Conservation (phyloP, 2,329 filamentous ascomycete species). For the Colletotrichum gigasporum region DNA sequence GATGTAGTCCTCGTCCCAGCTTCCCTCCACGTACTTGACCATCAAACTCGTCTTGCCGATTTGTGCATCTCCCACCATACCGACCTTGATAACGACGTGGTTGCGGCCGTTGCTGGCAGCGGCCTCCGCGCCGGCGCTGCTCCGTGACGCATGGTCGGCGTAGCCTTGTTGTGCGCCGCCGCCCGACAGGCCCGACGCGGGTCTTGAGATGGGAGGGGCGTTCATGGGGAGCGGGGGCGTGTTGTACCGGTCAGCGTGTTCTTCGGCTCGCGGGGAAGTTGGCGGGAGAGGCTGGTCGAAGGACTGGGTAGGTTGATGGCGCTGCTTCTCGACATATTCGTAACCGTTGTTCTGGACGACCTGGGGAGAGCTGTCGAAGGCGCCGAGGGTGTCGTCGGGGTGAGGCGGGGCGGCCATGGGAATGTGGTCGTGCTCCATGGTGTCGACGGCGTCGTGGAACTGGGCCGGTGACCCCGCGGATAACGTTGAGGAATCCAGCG, state of each 20-base stretch:
- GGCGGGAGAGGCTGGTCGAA: conserved; percentile 58
- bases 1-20: conserved; percentile 99
- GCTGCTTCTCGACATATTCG: conserved; percentile 39
- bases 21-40: conserved; percentile 99
- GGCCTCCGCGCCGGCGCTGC: conserved; percentile 46
- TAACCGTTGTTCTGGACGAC: conserved; percentile 46
- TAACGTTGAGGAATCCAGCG: conserved; percentile 63
- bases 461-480: conserved; percentile 60
- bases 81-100: conserved; percentile 97
- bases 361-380: conserved; percentile 59
- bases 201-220: conserved; percentile 59
- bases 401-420: conserved; percentile 43
- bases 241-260: conserved; percentile 54
- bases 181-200: conserved; percentile 63
- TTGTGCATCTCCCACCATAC: conserved; percentile 99
- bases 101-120: conserved; percentile 61
- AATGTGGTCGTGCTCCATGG: conserved; percentile 58
- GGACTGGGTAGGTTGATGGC: conserved; percentile 56
- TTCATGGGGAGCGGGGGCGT: conserved; percentile 53
- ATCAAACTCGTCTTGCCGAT: conserved; percentile 99
- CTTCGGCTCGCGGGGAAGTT: conserved; percentile 50
- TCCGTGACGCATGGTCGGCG: conserved; percentile 54
- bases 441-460: conserved; percentile 62
- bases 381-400: conserved; percentile 60
- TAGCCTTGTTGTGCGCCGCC: conserved; percentile 50